A percentile compares a stretch with the other conserved stretches of the same genome.
Conservation (phyloP, 345 rosid genomes). For the Eucalyptus grandis region DNA sequence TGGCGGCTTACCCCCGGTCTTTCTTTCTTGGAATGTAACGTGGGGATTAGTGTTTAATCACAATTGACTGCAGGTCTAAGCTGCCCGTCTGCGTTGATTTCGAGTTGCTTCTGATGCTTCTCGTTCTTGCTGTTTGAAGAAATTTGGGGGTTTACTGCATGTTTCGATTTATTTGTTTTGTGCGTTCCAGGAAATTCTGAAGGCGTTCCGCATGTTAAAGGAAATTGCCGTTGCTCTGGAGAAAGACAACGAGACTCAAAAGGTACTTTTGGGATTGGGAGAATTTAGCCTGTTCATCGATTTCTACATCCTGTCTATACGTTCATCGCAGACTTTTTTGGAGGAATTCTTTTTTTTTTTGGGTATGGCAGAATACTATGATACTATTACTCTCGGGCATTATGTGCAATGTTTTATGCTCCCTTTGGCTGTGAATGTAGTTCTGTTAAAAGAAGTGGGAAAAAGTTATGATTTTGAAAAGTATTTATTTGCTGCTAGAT, state of each 20-base stretch:
- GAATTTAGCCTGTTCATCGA: background rate
- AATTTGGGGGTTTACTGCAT: background rate
- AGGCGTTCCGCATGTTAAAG: slow-evolving; percentile 49
- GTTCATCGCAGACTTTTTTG: background rate
- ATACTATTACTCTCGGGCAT: background rate
- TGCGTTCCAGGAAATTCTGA: slow-evolving; percentile 54
- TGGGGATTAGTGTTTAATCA: background rate
- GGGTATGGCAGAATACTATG: background rate
- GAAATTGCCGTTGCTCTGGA: slow-evolving; percentile 70
- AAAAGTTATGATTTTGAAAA: background rate
- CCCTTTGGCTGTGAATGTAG: background rate
- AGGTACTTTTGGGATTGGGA: slow-evolving; percentile 21
- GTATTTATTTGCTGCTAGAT: background rate
- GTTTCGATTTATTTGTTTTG: background rate
- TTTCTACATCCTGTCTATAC: background rate
- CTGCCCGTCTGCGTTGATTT: background rate
- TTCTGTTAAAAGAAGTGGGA: background rate
- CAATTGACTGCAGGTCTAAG: background rate
- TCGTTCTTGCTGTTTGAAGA: background rate
- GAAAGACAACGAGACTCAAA: slow-evolving; percentile 45
- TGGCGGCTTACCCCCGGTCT: background rate
- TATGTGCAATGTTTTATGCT: background rate
- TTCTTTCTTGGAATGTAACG: background rate
- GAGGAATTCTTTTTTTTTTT: background rate
- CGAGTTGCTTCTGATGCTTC: background rate